Evolutionary conservation across 805 yeast genomes (phyloP), one percentile per base, ranked within the genome.

Genomic region (Lipomyces mesembrius): DNA sequence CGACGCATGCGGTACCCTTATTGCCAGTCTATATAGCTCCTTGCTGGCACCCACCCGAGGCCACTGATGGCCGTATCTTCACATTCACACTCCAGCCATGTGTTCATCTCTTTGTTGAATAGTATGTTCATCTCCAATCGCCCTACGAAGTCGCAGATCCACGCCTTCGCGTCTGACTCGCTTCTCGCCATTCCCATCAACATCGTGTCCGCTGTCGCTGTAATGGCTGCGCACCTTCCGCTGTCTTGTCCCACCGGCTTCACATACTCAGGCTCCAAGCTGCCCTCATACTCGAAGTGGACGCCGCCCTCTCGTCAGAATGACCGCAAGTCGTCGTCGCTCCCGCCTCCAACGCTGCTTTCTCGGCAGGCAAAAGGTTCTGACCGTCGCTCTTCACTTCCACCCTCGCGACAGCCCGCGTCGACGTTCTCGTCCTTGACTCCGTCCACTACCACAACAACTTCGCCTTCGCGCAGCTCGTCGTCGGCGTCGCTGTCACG

Each of bases 401-500:
- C 17, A 14, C 2, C n/a, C 32, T 9, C 17, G 34, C 32, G 11
- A 12, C 7, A 8, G 4, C 29, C 32, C 9, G 17, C 14, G 1
- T 5, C 55, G 22, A 12, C 55, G n/a, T 8, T 8, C 27, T 22
- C 51, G 20, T 43, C 54, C 5, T 37, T 37, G 39, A 37, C 39
- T 37, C 39, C 14, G 17, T 11, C 14, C 39, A 14, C 6, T 29
- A 29, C 32, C 32, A 3, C 55, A 22, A 25, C 27, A 22, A 35
- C 51, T 20, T 32, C 62, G 32, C 7, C 67, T 49, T 60, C 51
- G 7, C 6, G 14, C 61, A 63, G 55, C 46, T 54, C 57, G 14
- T 22, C 43, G 43, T 7, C 58, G 12, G n/a, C 51, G 37, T 49
- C 55, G 17, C 35, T 43, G 25, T 43, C 61, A 53, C 29, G 49